A percentile compares a stretch with the other conserved stretches of the same genome.
phyloP scores from a whole-genome alignment of 2,329 filamentous ascomycete species.

The Fusarium proliferatum region DNA sequence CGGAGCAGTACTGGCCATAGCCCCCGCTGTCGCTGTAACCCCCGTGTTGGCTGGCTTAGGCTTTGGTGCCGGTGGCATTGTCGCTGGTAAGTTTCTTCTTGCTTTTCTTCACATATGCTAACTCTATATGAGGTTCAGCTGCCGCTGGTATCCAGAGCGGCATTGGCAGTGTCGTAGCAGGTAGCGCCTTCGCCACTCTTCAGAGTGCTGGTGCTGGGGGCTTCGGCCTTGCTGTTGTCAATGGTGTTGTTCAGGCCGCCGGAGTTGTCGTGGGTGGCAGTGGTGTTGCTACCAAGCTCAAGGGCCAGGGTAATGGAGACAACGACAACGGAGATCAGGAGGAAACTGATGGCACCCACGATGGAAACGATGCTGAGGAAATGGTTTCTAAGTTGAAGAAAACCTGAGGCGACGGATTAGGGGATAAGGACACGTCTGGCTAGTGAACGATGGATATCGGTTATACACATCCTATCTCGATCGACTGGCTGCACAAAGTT shows the following conservation, averaged over 20 bases:
- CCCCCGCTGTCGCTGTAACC: background rate
- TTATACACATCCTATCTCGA: no score
- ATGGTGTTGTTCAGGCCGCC: slow-evolving; percentile 24
- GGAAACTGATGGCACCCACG: background rate
- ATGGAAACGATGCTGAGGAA: background rate
- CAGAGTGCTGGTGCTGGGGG: slow-evolving; percentile 49
- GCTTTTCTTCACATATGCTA: no score
- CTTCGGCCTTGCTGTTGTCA: slow-evolving; percentile 37
- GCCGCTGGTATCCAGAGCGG: slow-evolving; percentile 43
- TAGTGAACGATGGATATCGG: background rate
- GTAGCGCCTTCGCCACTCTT: slow-evolving; percentile 44
- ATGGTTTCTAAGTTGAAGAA: background rate
- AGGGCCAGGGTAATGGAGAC: no score
- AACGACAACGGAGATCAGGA: background rate
- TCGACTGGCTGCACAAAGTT: background rate
- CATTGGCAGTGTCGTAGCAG: slow-evolving; percentile 45
- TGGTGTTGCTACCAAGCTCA: background rate
- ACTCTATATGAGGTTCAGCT: slow-evolving; percentile 23
- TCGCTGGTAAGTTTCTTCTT: no score
- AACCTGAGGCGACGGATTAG: no score
- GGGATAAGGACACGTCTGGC: background rate
- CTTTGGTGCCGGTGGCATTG: background rate
- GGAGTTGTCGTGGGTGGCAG: background rate
- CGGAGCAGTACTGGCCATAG: background rate
- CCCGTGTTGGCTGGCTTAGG: background rate